phyloP scores from a whole-genome alignment of 352 stramenopile genomes.

The Phytophthora europaea region DNA sequence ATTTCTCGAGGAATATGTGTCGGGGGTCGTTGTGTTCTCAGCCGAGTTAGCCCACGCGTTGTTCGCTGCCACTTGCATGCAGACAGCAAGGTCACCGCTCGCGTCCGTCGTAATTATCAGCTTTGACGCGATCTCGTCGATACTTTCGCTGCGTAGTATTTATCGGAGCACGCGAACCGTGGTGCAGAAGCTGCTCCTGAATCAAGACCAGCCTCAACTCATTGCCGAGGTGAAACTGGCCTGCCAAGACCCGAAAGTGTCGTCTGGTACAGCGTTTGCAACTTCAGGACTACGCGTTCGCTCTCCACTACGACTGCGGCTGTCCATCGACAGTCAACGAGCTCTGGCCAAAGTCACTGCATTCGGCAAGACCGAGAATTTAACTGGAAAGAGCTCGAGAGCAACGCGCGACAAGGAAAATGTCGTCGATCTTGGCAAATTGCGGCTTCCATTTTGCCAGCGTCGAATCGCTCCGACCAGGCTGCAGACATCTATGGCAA shows the following conservation, averaged over 20 bases:
- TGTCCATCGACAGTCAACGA: not conserved
- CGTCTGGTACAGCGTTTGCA: not conserved
- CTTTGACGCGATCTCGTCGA: slow-evolving; percentile 1
- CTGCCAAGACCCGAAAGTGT: not conserved
- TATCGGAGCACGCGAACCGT: not conserved
- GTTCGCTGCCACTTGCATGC: slow-evolving; percentile 9
- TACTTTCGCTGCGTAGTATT: not conserved
- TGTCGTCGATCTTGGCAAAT: not conserved
- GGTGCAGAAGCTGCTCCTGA: not conserved
- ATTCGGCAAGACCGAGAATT: not conserved
- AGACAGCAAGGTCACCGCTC: slow-evolving; percentile 3
- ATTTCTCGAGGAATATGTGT: slow-evolving; percentile 2
- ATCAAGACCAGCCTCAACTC: not conserved
- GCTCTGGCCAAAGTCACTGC: not conserved
- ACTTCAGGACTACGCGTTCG: not conserved
- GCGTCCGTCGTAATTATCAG: slow-evolving; percentile 1
- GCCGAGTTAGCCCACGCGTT: slow-evolving; percentile 3
- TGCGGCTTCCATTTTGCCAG: not conserved
- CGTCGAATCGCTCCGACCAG: not conserved
- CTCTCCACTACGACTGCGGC: not conserved
- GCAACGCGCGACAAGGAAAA: not conserved
- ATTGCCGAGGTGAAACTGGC: not conserved
- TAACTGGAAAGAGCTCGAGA: not conserved
- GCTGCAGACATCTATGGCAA: not conserved
- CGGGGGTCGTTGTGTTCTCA: slow-evolving; percentile 5